Conservation (phyloP, 345 rosid genomes). For the Rhodomyrtus tomentosa region DNA sequence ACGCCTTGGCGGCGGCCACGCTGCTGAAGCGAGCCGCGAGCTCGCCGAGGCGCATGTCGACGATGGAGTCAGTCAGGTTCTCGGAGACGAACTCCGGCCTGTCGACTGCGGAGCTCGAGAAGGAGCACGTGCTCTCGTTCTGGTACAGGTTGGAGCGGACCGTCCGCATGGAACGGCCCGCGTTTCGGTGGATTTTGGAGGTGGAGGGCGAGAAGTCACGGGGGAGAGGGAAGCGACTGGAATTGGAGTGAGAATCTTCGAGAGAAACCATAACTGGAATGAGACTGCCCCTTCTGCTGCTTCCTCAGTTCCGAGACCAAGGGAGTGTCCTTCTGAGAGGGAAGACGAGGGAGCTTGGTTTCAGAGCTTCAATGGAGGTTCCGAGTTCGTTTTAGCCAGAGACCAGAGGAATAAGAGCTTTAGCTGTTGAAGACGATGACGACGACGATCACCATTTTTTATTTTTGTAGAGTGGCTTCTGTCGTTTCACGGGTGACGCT, state of each 20-base stretch:
- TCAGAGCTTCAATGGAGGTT: neutral
- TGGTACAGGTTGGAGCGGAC: constrained; percentile 57
- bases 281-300: neutral
- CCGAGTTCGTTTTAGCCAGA: neutral
- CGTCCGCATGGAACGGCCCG: constrained; percentile 90
- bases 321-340: neutral
- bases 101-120: constrained; percentile 25
- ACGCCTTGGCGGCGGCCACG: constrained; percentile 22
- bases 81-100: constrained; percentile 47
- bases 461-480: too few relatives aligned
- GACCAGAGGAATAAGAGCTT: neutral
- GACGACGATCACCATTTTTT: neutral
- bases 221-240: constrained; percentile 50
- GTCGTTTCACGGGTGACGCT: neutral
- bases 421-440: neutral
- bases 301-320: neutral
- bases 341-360: neutral
- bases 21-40: constrained; percentile 31
- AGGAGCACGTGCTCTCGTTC: constrained; percentile 32
- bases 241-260: constrained; percentile 46
- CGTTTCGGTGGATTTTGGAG: constrained; percentile 38
- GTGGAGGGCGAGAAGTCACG: constrained; percentile 22
- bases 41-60: constrained; percentile 85
- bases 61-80: constrained; percentile 66
- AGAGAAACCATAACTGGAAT: constrained; percentile 46